These are phyloP conservation scores for Irpex sp. DNA, from an alignment of 1,284 basidiomycete species.

Conservation along the genomic window DNA sequence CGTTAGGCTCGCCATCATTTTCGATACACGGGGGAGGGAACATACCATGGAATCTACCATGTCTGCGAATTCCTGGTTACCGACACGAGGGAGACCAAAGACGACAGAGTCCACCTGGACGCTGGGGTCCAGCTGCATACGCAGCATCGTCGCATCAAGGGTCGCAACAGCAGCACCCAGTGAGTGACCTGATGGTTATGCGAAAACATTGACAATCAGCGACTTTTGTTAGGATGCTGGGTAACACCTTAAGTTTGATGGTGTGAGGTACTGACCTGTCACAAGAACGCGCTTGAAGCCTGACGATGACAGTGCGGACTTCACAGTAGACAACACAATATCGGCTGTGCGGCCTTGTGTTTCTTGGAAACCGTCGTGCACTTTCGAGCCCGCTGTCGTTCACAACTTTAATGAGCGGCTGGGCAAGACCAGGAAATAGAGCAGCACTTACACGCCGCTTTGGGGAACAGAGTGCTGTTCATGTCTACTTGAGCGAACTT, in stretches of 20 bases:
- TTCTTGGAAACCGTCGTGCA: conserved; percentile 44
- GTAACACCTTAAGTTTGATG: background rate
- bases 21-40: conserved; percentile 9
- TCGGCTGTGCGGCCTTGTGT: conserved; percentile 43
- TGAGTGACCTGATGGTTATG: conserved; percentile 16
- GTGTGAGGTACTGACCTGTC: conserved; percentile 27
- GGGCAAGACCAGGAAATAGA: background rate
- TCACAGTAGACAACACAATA: conserved; percentile 35
- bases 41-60: conserved; percentile 32
- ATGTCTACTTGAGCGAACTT: conserved; percentile 33
- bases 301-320: conserved; percentile 30
- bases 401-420: background rate
- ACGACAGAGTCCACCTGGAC: conserved; percentile 34
- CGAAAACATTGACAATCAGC: background rate
- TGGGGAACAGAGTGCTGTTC: conserved; percentile 37
- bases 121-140: conserved; percentile 32
- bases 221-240: background rate
- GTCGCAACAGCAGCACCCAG: conserved; percentile 41
- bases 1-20: background rate
- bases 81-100: conserved; percentile 41
- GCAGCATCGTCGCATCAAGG: conserved; percentile 41
- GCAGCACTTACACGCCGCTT: conserved; percentile 23
- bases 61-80: conserved; percentile 42
- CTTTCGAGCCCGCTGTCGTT: conserved; percentile 24
- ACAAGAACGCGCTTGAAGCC: conserved; percentile 36